These are phyloP conservation scores for Neurospora intermedia DNA, from an alignment of 495 filamentous ascomycete genomes.

Conservation along the genomic window DNA sequence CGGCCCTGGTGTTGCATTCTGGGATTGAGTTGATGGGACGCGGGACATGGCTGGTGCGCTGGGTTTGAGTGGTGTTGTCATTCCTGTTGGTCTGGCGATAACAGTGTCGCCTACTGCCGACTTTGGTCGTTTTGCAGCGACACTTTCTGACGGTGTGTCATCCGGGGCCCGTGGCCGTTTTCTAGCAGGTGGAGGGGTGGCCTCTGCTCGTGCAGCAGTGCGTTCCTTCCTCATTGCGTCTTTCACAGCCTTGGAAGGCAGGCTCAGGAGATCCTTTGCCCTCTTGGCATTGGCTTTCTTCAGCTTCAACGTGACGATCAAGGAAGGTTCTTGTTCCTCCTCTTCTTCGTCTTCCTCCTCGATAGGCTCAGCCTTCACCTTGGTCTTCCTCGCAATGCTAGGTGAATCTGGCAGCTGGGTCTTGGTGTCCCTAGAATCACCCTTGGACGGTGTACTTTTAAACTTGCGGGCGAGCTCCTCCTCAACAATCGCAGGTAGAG, in stretches of 20 bases:
- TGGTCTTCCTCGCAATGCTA: constrained; percentile 26
- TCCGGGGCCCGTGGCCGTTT: constrained; percentile 34
- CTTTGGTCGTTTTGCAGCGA: constrained; percentile 24
- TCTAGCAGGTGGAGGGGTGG: constrained; percentile 25
- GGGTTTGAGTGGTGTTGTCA: constrained; percentile 35
- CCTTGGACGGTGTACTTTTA: constrained; percentile 25
- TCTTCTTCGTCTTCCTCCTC: constrained; percentile 22
- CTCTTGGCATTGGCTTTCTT: constrained; percentile 32
- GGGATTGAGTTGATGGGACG: constrained; percentile 36
- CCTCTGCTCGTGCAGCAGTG: constrained; percentile 25
- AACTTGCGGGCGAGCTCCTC: constrained; percentile 27
- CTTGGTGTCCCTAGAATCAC: constrained; percentile 16
- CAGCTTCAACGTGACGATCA: constrained; percentile 28
- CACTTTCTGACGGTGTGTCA: constrained; percentile 11
- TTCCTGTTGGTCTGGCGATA: constrained; percentile 15
- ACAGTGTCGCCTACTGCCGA: constrained; percentile 11
- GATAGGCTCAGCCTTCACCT: constrained; percentile 15
- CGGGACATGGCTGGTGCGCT: constrained; percentile 33
- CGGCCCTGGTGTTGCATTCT: constrained; percentile 28
- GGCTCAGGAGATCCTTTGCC: constrained; percentile 30
- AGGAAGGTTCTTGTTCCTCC: constrained; percentile 7
- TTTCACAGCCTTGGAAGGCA: constrained; percentile 31
- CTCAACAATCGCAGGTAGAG: constrained; percentile 34
- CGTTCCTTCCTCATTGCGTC: constrained; percentile 31
- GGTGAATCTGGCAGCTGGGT: constrained; percentile 26